These are phyloP conservation scores for Venturia aucupariae DNA, from an alignment of 2,329 filamentous ascomycete genomes.

Conservation along the genomic window DNA sequence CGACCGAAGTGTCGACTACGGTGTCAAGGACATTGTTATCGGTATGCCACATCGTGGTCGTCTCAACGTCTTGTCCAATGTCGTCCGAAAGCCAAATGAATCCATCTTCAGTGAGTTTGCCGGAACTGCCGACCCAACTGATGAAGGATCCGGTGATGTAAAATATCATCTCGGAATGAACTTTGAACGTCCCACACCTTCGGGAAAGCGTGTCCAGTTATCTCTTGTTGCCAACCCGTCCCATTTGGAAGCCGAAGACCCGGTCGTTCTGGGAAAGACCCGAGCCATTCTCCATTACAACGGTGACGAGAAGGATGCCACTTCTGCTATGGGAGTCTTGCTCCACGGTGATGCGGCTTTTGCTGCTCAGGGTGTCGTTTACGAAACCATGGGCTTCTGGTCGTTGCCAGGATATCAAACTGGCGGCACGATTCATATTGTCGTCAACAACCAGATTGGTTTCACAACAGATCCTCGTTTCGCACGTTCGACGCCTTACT, in stretches of 20 bases:
- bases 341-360: conserved; percentile 97
- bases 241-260: conserved; percentile 95
- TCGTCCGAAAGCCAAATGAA: conserved; percentile 97
- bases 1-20: conserved; percentile 95
- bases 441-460: conserved; percentile 99
- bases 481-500: conserved; percentile 94
- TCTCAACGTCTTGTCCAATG: conserved; percentile 95
- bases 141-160: conserved; percentile 96
- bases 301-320: conserved; percentile 83
- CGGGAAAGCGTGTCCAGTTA: conserved; percentile 97
- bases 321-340: conserved; percentile 87
- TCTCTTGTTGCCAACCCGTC: conserved; percentile 97
- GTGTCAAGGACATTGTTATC: conserved; percentile 98
- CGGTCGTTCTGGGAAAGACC: conserved; percentile 94
- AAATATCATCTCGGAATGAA: conserved; percentile 99
- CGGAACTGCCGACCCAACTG: conserved; percentile 74
- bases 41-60: conserved; percentile 99
- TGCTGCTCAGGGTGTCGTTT: conserved; percentile 92
- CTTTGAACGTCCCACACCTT: conserved; percentile 96
- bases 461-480: conserved; percentile 98
- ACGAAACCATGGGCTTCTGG: conserved; percentile 97
- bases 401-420: conserved; percentile 93
- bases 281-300: conserved; percentile 99
- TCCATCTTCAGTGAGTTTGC: conserved; percentile 99
- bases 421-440: conserved; percentile 90